A percentile compares a stretch with the other conserved stretches of the same genome.
phyloP scores from a whole-genome alignment of 768 basidiomycete species.

The Daedaleopsis nitida region DNA sequence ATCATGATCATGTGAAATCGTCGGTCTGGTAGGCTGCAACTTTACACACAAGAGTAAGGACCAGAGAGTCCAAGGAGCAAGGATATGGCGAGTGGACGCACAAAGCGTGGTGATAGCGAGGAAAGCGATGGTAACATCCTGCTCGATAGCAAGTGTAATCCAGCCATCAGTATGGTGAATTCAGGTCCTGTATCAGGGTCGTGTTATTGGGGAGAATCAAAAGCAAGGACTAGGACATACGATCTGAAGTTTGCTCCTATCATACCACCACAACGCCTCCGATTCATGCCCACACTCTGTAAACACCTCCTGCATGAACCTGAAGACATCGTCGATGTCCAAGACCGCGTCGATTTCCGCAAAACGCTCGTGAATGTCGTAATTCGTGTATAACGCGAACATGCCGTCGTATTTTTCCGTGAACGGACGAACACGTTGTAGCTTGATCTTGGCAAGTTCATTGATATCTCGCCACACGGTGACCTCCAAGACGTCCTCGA shows the following conservation, averaged over 20 bases:
- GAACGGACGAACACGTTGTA: neutral
- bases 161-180: neutral
- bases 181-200: neutral
- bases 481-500: too few relatives aligned
- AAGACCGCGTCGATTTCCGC: neutral
- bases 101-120: too few relatives aligned
- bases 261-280: neutral
- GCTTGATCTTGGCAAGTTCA: neutral
- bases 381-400: neutral
- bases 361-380: neutral
- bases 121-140: too few relatives aligned
- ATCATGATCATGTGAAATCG: too few relatives aligned
- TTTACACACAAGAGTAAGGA: too few relatives aligned
- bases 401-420: neutral
- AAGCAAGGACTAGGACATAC: neutral
- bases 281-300: neutral
- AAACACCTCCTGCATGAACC: neutral
- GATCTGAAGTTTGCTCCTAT: neutral
- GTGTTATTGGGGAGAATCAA: neutral
- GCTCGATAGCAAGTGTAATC: neutral
- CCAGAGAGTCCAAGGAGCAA: too few relatives aligned
- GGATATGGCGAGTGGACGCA: too few relatives aligned
- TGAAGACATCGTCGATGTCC: neutral
- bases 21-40: too few relatives aligned
- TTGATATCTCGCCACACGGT: neutral